These are phyloP conservation scores for Trichophyton schoenleinii DNA, from an alignment of 2,329 filamentous ascomycete genomes.

Conservation along the genomic window DNA sequence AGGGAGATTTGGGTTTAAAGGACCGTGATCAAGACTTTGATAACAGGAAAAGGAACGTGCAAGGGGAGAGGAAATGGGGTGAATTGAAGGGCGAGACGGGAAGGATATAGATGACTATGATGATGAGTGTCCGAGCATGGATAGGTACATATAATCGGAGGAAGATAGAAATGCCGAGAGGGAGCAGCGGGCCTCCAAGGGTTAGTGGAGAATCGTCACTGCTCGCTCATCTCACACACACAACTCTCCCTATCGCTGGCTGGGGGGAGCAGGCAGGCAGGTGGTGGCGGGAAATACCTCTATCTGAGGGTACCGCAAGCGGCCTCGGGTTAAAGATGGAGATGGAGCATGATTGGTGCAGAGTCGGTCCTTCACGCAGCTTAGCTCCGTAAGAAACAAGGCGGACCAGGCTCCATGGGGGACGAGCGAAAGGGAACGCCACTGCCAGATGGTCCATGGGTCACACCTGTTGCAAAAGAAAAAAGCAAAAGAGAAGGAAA, in stretches of 20 bases:
- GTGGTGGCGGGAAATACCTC: slow-evolving; percentile 5
- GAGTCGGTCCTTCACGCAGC: slow-evolving; percentile 2
- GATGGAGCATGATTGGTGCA: not conserved
- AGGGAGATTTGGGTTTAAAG: not conserved
- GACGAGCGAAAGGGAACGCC: slow-evolving; percentile 1
- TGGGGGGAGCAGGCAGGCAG: not conserved
- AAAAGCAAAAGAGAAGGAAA: not conserved
- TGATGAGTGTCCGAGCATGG: not conserved
- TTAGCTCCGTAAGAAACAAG: slow-evolving; percentile 4
- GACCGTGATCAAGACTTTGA: not conserved
- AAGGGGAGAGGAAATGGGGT: not conserved
- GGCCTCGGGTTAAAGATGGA: slow-evolving; percentile 3
- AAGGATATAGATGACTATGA: not conserved
- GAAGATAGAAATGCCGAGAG: slow-evolving; percentile 3
- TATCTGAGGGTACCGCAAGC: slow-evolving; percentile 6
- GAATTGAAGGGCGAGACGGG: not conserved
- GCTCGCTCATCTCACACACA: no score
- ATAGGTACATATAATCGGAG: slow-evolving; percentile 1
- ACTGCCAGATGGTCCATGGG: slow-evolving; percentile 6
- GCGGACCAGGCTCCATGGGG: slow-evolving; percentile 4
- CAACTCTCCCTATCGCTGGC: not conserved
- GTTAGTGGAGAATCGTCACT: not conserved
- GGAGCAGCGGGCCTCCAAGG: not conserved
- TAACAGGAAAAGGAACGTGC: slow-evolving; percentile 3
- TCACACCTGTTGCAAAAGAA: slow-evolving; percentile 1